phyloP scores from a whole-genome alignment of 1,284 basidiomycete genomes.

The Somion occarium region DNA sequence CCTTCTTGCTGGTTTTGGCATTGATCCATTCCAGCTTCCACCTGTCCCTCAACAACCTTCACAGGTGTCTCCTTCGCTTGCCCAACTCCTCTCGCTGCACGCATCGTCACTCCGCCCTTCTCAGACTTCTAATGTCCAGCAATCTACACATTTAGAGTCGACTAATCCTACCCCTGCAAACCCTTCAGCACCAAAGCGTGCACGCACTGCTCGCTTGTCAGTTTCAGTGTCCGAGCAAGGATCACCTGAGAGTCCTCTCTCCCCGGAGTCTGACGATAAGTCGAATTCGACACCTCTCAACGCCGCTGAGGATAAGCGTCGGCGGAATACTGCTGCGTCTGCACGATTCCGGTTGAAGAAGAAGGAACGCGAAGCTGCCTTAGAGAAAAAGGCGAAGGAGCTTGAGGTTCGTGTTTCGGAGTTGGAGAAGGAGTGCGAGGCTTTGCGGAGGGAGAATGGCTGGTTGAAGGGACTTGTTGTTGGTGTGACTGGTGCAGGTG shows the following conservation, averaged over 20 bases:
- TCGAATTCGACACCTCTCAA: constrained; percentile 30
- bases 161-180: constrained; percentile 14
- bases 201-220: constrained; percentile 51
- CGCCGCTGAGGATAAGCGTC: constrained; percentile 84
- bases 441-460: constrained; percentile 87
- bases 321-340: constrained; percentile 93
- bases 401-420: constrained; percentile 80
- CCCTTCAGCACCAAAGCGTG: constrained; percentile 41
- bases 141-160: constrained; percentile 16
- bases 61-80: constrained; percentile 47
- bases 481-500: constrained; percentile 71
- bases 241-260: constrained; percentile 18
- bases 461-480: constrained; percentile 94
- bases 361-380: constrained; percentile 93
- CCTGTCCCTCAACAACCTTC: constrained; percentile 24
- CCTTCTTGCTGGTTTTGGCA: constrained; percentile 57
- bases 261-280: constrained; percentile 29
- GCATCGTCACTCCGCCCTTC: constrained; percentile 24
- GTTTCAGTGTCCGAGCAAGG: constrained; percentile 22
- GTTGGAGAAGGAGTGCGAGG: constrained; percentile 89
- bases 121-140: constrained; percentile 13
- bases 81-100: constrained; percentile 61
- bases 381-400: constrained; percentile 88
- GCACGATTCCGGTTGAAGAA: constrained; percentile 99
- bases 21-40: constrained; percentile 47